Base-by-base conservation (phyloP, 2,329 filamentous ascomycete species). In the Sordariomycetes sp. region DNA sequence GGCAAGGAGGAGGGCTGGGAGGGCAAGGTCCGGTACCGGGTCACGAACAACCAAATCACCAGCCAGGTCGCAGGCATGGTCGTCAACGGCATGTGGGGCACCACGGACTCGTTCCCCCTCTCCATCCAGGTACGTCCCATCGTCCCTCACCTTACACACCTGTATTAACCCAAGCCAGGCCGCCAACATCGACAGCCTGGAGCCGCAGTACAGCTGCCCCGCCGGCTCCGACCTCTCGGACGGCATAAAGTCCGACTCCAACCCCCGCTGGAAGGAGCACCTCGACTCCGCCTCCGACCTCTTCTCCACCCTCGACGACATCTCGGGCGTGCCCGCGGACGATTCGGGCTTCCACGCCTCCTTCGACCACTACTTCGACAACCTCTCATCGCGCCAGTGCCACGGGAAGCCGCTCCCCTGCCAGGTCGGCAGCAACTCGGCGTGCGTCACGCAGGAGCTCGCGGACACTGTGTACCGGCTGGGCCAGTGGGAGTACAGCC, bases 341-440 rank as follows among this genome's bases (percentile, higher is more conserved):
- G 79, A 85, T 60, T 66, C 67, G 0, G 85, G 77, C 3, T 94
- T 89, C 75, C 88, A 93, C 66, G 76, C 71, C 48, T 85, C 79
- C 57, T 86, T 88, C 64, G 90, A 94, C 66, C 89, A 91, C 70
- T 94, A 94, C 73, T 94, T 86, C 65, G 90, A 94, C 68, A 94
- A 91, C 65, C 78, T 94, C 1, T 90, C 88, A 0, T 86, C 89
- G 0, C 79, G 89, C 0, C 86, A 90, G 67, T 94, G 89, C 68
- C 89, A 94, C 66, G 74, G 70, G 20, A 89, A 87, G 65, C 81
- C 87, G 0, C 74, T 92, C 0, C 89, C 89, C 0, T 93, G 89
- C 72, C 82, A 79, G 61, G 69, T 79, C 7, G 70, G 76, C 20
- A 62, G 70, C 59, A 76, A 79, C 57, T 72, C 71, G 0, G 70